A percentile compares a stretch with the other conserved stretches of the same genome.
phyloP scores from a whole-genome alignment of 2,329 filamentous ascomycete genomes.

The Colletotrichum orbiculare region DNA sequence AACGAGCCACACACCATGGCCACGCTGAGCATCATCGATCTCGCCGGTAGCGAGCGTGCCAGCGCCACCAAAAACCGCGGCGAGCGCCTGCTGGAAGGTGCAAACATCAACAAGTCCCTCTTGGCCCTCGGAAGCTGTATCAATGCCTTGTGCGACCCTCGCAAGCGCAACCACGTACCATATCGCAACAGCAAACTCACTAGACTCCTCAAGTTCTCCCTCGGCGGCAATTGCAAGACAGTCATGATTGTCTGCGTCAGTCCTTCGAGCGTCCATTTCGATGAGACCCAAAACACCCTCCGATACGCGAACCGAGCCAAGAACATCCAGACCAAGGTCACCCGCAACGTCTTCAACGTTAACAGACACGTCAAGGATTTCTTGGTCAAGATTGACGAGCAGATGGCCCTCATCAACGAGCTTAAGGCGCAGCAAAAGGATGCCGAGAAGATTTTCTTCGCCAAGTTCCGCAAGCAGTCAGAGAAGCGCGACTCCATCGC shows the following conservation, averaged over 20 bases:
- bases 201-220: slow-evolving; percentile 92
- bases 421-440: slow-evolving; percentile 94
- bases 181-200: slow-evolving; percentile 99
- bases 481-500: slow-evolving; percentile 83
- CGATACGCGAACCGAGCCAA: slow-evolving; percentile 98
- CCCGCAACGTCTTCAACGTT: slow-evolving; percentile 98
- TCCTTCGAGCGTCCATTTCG: slow-evolving; percentile 94
- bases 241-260: slow-evolving; percentile 99
- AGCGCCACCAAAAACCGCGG: slow-evolving; percentile 97
- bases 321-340: slow-evolving; percentile 99
- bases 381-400: slow-evolving; percentile 98
- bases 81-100: slow-evolving; percentile 89
- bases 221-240: slow-evolving; percentile 97
- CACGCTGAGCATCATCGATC: slow-evolving; percentile 96
- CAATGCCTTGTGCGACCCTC: slow-evolving; percentile 94
- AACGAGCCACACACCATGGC: slow-evolving; percentile 98
- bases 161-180: slow-evolving; percentile 92
- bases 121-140: slow-evolving; percentile 96
- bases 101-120: slow-evolving; percentile 99
- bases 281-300: slow-evolving; percentile 97
- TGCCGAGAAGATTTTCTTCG: slow-evolving; percentile 81
- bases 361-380: slow-evolving; percentile 99
- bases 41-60: slow-evolving; percentile 94
- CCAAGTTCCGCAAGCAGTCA: slow-evolving; percentile 90
- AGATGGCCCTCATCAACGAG: slow-evolving; percentile 96